Conservation (phyloP, 495 filamentous ascomycete genomes). For the Neurospora tetrasperma region DNA sequence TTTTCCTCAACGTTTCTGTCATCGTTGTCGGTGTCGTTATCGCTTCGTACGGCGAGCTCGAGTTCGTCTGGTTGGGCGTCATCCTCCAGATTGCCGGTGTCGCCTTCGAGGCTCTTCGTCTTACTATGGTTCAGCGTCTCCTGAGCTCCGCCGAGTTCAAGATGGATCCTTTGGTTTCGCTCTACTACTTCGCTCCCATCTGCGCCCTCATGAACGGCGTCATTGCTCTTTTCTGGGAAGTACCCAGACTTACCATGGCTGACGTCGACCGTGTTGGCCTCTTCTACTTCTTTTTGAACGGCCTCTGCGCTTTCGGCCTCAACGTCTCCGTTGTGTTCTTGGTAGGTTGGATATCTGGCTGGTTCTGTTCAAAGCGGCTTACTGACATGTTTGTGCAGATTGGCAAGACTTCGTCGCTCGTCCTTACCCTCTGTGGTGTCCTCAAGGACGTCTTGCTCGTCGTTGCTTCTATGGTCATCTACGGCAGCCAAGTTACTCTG, state of each 20-base stretch:
- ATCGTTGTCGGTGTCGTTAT: conserved; percentile 88
- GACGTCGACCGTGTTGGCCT: conserved; percentile 70
- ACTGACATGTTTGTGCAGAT: conserved; percentile 50
- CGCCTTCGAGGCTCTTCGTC: conserved; percentile 78
- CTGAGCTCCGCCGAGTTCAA: conserved; percentile 87
- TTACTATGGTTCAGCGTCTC: conserved; percentile 85
- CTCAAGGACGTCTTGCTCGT: conserved; percentile 98
- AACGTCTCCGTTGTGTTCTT: conserved; percentile 93
- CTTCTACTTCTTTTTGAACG: conserved; percentile 67
- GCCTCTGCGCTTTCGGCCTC: conserved; percentile 71
- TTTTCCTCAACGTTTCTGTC: conserved; percentile 73
- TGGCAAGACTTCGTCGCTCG: conserved; percentile 90
- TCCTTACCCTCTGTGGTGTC: conserved; percentile 95
- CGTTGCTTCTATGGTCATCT: conserved; percentile 77
- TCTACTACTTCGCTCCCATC: conserved; percentile 93
- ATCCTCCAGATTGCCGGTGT: conserved; percentile 78
- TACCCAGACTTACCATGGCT: conserved; percentile 56
- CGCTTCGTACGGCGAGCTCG: conserved; percentile 86
- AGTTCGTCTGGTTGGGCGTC: conserved; percentile 80
- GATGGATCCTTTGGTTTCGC: conserved; percentile 93
- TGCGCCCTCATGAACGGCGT: conserved; percentile 83
- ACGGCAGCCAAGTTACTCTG: conserved; percentile 66
- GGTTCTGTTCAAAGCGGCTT: conserved; percentile 1
- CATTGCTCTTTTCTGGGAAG: conserved; percentile 69
- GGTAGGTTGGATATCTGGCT: conserved; percentile 43